These are phyloP conservation scores for Hypoxylon sp. DNA, from an alignment of 2,329 filamentous ascomycete genomes.

Conservation along the genomic window DNA sequence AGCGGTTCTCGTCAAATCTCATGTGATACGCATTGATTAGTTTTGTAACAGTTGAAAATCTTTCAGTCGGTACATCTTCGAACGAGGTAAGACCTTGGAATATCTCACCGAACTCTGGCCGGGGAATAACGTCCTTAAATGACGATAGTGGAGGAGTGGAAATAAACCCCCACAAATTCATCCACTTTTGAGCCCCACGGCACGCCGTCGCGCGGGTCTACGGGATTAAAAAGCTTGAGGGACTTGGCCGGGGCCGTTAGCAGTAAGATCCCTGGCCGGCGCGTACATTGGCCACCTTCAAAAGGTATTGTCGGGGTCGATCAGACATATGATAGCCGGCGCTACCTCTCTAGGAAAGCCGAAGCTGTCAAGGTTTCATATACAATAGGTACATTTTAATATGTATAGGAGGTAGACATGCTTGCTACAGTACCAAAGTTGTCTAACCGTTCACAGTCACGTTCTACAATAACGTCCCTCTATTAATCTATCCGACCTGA, in stretches of 20 bases:
- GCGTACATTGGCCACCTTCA: slow-evolving; percentile 15
- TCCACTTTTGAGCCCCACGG: slow-evolving; percentile 33
- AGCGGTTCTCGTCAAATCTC: slow-evolving; percentile 31
- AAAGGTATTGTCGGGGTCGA: slow-evolving; percentile 21
- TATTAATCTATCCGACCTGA: not conserved
- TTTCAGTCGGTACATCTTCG: slow-evolving; percentile 28
- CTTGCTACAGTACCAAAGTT: not conserved
- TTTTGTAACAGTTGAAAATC: slow-evolving; percentile 33
- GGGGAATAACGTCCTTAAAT: slow-evolving; percentile 31
- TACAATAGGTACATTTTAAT: slow-evolving; percentile 16
- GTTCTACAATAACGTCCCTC: not conserved
- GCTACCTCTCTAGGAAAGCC: slow-evolving; percentile 38
- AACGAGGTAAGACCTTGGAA: slow-evolving; percentile 45
- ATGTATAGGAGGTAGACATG: too few species aligned
- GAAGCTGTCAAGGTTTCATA: slow-evolving; percentile 22
- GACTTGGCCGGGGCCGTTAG: slow-evolving; percentile 11
- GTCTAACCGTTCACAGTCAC: not conserved
- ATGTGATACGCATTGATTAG: slow-evolving; percentile 38
- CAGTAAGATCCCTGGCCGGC: not conserved
- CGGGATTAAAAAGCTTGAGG: slow-evolving; percentile 15
- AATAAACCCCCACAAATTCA: slow-evolving; percentile 45
- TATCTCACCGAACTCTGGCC: slow-evolving; percentile 44
- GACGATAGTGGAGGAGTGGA: slow-evolving; percentile 41
- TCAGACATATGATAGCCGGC: slow-evolving; percentile 27
- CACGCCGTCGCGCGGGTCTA: slow-evolving; percentile 29